Base-by-base conservation (phyloP, 441 rosid genomes). In the Populus hybrid region DNA sequence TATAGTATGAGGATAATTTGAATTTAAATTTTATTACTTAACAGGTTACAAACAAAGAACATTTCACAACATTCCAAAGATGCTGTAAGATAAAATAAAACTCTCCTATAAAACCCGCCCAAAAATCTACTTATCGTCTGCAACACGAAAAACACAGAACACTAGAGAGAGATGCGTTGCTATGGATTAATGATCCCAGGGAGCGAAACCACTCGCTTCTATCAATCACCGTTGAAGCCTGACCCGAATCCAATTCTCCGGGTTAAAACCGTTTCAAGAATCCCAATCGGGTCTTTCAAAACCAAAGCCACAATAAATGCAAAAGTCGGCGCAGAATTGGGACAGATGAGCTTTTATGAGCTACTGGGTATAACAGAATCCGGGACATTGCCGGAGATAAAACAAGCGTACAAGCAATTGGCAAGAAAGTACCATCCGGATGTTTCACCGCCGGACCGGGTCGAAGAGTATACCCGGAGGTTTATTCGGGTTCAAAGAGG, bases 361-460 rank as follows among this genome's bases (percentile, higher is more conserved):
- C 87, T 93, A 6, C 88, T 95, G 59, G 97, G 96, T 26, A 89
- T 95, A 75, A 81, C 94, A 0, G 90, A 93, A 64, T 83, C 95
- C 0, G 96, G 86, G 16, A 84, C 84, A 6, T 73, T 87, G 35
- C 85, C 79, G 16, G 97, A 95, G 65, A 92, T 95, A 69, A 95
- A 95, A 82, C 95, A 91, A 83, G 99, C 98, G 3, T 95, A 95
- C 79, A 95, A 95, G 86, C 96, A 91, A 80, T 83, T 93, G 6
- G 99, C 96, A 4, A 82, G 91, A 20, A 95, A 90, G 82, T 95
- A 91, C 79, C 99, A 95, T 24, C 99, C 99, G 9, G 99, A 95
- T 69, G 98, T 95, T 5, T 95, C 97, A 38, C 98, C 97, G 0
- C 93, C 98, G 71, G 96, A 77, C 84, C 94, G 87, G 74, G 88